These are phyloP conservation scores for Butyriboletus loyo DNA, from an alignment of 768 basidiomycete genomes.

Conservation along the genomic window DNA sequence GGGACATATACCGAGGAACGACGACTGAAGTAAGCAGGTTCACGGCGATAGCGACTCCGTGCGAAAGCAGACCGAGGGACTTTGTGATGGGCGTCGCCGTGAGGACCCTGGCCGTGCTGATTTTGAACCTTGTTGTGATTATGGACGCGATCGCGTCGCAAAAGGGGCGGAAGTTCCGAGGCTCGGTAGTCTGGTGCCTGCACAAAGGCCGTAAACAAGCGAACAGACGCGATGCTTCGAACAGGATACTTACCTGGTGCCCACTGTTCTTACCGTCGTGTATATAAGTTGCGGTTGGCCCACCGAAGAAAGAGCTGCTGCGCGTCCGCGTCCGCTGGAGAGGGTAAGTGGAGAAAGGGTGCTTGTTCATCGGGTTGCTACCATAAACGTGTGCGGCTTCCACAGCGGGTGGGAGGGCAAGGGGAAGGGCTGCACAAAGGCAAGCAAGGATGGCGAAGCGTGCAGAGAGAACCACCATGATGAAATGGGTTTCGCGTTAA, in stretches of 20 bases:
- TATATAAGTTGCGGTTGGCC: background rate
- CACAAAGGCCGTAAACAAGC: background rate
- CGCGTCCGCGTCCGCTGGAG: background rate
- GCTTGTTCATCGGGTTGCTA: constrained; percentile 13
- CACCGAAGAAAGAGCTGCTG: background rate
- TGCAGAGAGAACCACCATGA: constrained; percentile 50
- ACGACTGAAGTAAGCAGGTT: constrained; percentile 4
- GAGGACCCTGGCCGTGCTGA: background rate
- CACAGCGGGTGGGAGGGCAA: constrained; percentile 30
- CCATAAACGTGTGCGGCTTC: constrained; percentile 39
- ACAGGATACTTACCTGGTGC: constrained; percentile 3
- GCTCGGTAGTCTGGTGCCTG: constrained; percentile 1
- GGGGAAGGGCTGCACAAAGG: constrained; percentile 42
- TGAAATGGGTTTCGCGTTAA: constrained; percentile 14
- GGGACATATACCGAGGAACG: constrained; percentile 24
- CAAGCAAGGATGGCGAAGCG: constrained; percentile 48
- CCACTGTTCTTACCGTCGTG: constrained; percentile 1
- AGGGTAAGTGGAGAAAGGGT: background rate
- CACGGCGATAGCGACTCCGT: constrained; percentile 17
- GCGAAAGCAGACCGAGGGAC: constrained; percentile 17
- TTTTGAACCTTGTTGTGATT: background rate
- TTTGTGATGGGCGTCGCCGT: constrained; percentile 3
- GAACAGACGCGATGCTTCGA: background rate
- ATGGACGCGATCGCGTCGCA: constrained; percentile 9
- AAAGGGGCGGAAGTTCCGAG: constrained; percentile 14